These are phyloP conservation scores for Psilocybe sp. DNA, from an alignment of 768 basidiomycete species.

Conservation along the genomic window DNA sequence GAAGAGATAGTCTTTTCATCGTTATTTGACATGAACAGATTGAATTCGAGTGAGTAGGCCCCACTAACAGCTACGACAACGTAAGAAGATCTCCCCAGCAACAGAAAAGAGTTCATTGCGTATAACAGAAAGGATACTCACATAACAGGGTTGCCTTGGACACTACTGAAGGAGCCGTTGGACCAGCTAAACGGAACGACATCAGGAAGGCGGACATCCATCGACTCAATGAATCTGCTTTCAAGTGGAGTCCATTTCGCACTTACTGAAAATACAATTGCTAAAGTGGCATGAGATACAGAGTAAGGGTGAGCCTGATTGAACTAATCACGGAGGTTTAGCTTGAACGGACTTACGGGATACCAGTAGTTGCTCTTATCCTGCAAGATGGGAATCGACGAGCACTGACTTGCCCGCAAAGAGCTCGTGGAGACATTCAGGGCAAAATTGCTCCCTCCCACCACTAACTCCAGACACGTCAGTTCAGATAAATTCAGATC, in stretches of 20 bases:
- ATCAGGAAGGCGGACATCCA: too few relatives aligned
- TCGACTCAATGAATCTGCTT: too few relatives aligned
- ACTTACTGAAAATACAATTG: constrained; percentile 29
- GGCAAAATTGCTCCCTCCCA: constrained; percentile 37
- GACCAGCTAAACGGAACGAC: constrained; percentile 22
- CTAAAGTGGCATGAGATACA: background rate
- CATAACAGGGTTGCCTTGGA: constrained; percentile 33
- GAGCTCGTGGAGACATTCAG: constrained; percentile 23
- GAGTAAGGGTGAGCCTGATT: background rate
- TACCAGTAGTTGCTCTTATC: constrained; percentile 36
- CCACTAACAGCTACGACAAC: background rate
- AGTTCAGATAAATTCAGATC: background rate
- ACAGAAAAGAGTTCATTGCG: background rate
- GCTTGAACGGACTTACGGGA: constrained; percentile 7
- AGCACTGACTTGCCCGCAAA: constrained; percentile 32
- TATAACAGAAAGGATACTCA: constrained; percentile 8
- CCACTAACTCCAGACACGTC: constrained; percentile 19
- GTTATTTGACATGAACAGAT: too few relatives aligned
- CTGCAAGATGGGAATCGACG: constrained; percentile 33
- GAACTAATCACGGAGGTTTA: too few relatives aligned
- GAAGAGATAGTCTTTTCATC: constrained; percentile 32
- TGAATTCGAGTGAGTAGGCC: background rate
- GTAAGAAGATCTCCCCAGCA: background rate
- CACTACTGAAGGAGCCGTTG: constrained; percentile 34
- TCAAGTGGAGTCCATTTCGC: too few relatives aligned